These are phyloP conservation scores for Boletus fagicola DNA, from an alignment of 768 basidiomycete species.

Conservation along the genomic window DNA sequence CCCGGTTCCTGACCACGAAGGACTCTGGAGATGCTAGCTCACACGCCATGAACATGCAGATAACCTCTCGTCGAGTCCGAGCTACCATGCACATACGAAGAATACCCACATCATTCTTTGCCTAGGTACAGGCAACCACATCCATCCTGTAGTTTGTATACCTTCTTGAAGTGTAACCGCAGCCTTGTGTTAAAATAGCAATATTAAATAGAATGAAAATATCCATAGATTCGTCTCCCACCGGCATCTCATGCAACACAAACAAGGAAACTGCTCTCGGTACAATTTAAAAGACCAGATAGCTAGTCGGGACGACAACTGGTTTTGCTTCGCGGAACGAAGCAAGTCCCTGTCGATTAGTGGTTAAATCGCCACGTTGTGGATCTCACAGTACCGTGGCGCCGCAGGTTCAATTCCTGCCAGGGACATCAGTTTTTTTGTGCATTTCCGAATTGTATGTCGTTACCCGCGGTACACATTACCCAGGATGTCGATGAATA, in stretches of 20 bases:
- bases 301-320: no score
- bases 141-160: neutral
- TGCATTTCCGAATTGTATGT: no score
- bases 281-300: neutral
- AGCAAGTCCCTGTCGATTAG: conserved; percentile 41
- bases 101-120: neutral
- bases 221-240: no score
- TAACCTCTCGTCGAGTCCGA: neutral
- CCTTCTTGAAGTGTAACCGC: neutral
- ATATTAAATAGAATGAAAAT: no score
- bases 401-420: conserved; percentile 41
- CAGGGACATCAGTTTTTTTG: conserved; percentile 27
- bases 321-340: neutral
- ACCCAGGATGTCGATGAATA: neutral
- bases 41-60: neutral
- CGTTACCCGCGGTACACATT: no score
- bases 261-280: neutral
- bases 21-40: neutral
- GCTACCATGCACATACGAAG: neutral
- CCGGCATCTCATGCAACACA: neutral
- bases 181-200: neutral
- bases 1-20: neutral
- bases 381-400: conserved; percentile 36
- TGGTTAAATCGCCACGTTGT: conserved; percentile 45
- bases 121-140: neutral